Percentiles rank a stretch among this genome's conserved stretches.
Conservation (phyloP, 1,139 yeast genomes). For the Kazachstania sp. region DNA sequence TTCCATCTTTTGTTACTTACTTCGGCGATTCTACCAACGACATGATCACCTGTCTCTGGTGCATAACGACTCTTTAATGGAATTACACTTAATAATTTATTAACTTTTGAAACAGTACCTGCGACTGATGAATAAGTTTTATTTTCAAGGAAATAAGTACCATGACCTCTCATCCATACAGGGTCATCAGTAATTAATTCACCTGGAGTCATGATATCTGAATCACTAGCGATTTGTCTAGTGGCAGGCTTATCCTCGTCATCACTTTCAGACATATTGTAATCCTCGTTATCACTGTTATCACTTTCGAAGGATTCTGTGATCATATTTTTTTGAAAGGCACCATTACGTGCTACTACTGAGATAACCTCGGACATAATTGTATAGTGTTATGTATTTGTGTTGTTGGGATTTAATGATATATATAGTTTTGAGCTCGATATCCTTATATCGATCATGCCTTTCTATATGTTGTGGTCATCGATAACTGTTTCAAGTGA, state of each 20-base stretch:
- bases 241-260: conserved; percentile 12
- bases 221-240: conserved; percentile 19
- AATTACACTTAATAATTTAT: conserved; percentile 73
- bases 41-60: conserved; percentile 95
- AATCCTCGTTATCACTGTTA: conserved; percentile 13
- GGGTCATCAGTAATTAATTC: conserved; percentile 93
- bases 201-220: conserved; percentile 84
- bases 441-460: too few relatives aligned
- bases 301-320: conserved; percentile 6
- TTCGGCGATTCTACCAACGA: conserved; percentile 88
- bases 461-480: too few relatives aligned
- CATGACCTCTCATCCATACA: conserved; percentile 98
- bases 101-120: conserved; percentile 80
- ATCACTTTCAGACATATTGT: conserved; percentile 15
- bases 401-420: too few relatives aligned
- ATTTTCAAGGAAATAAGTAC: conserved; percentile 67
- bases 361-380: conserved; percentile 27
- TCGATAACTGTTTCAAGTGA: too few relatives aligned
- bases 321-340: conserved; percentile 17
- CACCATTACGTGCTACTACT: conserved; percentile 23
- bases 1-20: conserved; percentile 94
- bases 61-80: conserved; percentile 81
- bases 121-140: conserved; percentile 86
- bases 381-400: neutral
- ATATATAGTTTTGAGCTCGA: too few relatives aligned